These are phyloP conservation scores for Citrullus mucosospermus DNA, from an alignment of 306 rosid genomes.

Conservation along the genomic window DNA sequence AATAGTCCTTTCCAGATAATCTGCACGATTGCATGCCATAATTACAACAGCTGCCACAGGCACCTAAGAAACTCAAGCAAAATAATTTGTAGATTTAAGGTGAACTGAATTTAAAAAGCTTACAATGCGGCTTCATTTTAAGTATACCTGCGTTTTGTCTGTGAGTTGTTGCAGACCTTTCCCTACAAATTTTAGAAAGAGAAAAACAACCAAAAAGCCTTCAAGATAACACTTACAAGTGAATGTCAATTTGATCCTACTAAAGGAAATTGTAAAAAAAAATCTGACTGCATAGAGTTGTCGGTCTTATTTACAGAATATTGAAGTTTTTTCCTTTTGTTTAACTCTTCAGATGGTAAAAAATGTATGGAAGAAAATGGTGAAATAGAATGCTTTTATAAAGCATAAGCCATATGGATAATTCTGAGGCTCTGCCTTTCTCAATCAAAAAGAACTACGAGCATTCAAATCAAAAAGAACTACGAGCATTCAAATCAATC, in stretches of 20 bases:
- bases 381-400: neutral
- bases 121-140: conserved; percentile 15
- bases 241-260: neutral
- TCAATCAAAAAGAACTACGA: neutral
- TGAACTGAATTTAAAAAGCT: neutral
- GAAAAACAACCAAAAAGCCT: conserved; percentile 18
- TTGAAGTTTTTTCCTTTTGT: neutral
- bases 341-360: neutral
- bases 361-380: neutral
- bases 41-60: conserved; percentile 98
- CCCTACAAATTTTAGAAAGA: conserved; percentile 40
- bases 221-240: neutral
- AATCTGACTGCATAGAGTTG: neutral
- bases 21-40: conserved; percentile 98
- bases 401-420: neutral
- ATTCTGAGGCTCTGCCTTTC: neutral
- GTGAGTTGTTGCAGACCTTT: conserved; percentile 51
- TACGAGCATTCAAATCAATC: neutral
- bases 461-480: neutral
- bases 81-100: conserved; percentile 8
- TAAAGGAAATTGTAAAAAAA: neutral
- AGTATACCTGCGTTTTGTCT: conserved; percentile 58
- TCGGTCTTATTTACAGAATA: neutral
- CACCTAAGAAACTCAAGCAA: conserved; percentile 37
- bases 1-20: conserved; percentile 81